phyloP scores from a whole-genome alignment of 2,329 filamentous ascomycete genomes.

The Botrytis galanthina region DNA sequence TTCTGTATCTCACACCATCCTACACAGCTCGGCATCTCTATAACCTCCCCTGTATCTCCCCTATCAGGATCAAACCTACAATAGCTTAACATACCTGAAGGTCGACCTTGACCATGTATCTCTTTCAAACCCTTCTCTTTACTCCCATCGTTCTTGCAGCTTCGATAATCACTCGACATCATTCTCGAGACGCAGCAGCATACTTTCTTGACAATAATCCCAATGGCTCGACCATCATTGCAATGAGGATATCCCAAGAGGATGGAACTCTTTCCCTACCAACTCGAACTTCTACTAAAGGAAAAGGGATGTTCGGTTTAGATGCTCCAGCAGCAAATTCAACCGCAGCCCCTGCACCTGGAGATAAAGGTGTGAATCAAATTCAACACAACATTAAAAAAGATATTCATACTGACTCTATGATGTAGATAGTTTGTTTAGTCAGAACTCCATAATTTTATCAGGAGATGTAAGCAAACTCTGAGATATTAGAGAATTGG shows the following conservation, averaged over 20 bases:
- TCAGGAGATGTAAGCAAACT: slow-evolving; percentile 35
- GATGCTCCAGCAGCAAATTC: slow-evolving; percentile 29
- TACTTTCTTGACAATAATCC: slow-evolving; percentile 56
- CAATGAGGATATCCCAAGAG: slow-evolving; percentile 44
- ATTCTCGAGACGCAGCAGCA: slow-evolving; percentile 39
- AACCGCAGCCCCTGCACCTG: neutral
- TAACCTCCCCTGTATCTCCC: neutral
- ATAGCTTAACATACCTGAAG: neutral
- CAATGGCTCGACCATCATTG: slow-evolving; percentile 46
- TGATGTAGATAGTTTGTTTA: slow-evolving; percentile 48
- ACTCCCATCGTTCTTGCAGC: neutral
- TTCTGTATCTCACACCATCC: neutral
- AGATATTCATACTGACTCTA: neutral
- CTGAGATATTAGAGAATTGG: neutral
- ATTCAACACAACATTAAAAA: neutral
- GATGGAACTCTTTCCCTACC: slow-evolving; percentile 50
- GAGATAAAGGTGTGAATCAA: neutral
- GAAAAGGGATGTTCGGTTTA: slow-evolving; percentile 45
- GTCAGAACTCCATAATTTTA: slow-evolving; percentile 51
- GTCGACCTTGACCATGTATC: neutral
- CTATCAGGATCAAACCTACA: neutral
- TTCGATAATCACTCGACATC: neutral
- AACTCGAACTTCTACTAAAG: slow-evolving; percentile 46
- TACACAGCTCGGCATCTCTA: neutral
- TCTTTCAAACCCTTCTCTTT: neutral